A percentile compares a stretch with the other conserved stretches of the same genome.
phyloP scores from a whole-genome alignment of 2,329 filamentous ascomycete genomes.

The Exophiala phaeomuriformis region DNA sequence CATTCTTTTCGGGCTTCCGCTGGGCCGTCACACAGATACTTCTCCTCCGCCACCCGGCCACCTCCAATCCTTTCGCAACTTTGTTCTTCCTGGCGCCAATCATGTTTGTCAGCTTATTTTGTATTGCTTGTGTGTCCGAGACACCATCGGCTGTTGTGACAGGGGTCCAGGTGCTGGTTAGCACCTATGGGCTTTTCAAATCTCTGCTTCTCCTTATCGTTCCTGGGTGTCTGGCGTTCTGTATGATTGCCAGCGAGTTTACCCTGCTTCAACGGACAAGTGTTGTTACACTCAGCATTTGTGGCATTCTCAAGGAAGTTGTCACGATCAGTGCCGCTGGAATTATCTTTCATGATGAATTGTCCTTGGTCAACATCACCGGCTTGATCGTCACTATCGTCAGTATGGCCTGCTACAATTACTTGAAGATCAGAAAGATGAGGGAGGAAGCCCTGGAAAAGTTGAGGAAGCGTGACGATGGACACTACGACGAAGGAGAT shows the following conservation, averaged over 20 bases:
- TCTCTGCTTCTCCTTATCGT: conserved; percentile 73
- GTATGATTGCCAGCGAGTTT: conserved; percentile 96
- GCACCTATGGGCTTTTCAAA: conserved; percentile 59
- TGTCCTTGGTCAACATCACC: conserved; percentile 79
- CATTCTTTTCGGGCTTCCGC: conserved; percentile 92
- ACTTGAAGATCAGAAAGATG: conserved; percentile 89
- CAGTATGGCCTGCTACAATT: conserved; percentile 87
- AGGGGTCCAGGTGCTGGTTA: conserved; percentile 57
- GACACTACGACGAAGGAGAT: conserved; percentile 8
- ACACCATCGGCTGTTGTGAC: conserved; percentile 61
- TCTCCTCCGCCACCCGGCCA: conserved; percentile 85
- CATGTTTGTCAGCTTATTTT: conserved; percentile 80
- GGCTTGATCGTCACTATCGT: conserved; percentile 81
- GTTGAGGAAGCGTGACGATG: conserved; percentile 25
- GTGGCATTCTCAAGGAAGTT: conserved; percentile 98
- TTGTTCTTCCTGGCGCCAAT: conserved; percentile 97
- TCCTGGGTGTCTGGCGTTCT: conserved; percentile 82
- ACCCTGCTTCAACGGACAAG: conserved; percentile 89
- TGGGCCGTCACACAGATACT: conserved; percentile 99
- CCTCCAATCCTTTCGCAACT: conserved; percentile 90
- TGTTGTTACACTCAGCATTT: conserved; percentile 92
- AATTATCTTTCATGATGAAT: conserved; percentile 76
- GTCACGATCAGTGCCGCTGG: conserved; percentile 88
- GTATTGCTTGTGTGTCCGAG: conserved; percentile 80
- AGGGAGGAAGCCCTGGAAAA: conserved; percentile 59